Percentiles rank a stretch among this genome's conserved stretches.
These are phyloP conservation scores for Pestalotiopsis sp. DNA, from an alignment of 2,329 filamentous ascomycete species.

Conservation along the genomic window DNA sequence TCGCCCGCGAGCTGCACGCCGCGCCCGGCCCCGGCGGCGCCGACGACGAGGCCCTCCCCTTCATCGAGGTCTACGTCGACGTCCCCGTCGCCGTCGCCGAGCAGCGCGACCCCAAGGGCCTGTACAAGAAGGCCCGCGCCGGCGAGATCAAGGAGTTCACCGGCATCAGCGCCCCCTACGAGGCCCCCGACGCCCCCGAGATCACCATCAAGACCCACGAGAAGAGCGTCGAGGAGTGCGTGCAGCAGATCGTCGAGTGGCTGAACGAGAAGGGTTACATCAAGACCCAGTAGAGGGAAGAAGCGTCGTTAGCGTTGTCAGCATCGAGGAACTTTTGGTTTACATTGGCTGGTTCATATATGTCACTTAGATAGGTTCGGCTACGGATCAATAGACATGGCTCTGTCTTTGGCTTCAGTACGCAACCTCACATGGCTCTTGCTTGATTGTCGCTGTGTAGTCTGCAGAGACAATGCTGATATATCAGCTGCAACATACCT, in stretches of 20 bases:
- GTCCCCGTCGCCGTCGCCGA: constrained; percentile 90
- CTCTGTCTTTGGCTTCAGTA: neutral
- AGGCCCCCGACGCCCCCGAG: constrained; percentile 83
- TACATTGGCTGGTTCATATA: neutral
- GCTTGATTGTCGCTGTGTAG: no score
- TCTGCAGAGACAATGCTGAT: no score
- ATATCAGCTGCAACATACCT: neutral
- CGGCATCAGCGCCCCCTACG: constrained; percentile 92
- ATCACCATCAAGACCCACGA: constrained; percentile 84
- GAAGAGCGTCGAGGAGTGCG: constrained; percentile 85
- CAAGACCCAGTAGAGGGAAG: constrained; percentile 21
- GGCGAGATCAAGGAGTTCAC: constrained; percentile 98
- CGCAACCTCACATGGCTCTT: neutral
- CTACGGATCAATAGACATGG: constrained; percentile 2
- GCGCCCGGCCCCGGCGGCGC: constrained; percentile 60
- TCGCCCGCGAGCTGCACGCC: constrained; percentile 80
- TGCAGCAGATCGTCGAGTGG: constrained; percentile 81
- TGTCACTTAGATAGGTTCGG: neutral
- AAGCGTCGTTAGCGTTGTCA: neutral
- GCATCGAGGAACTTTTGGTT: neutral
- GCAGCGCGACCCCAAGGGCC: constrained; percentile 92
- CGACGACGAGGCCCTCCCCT: constrained; percentile 73
- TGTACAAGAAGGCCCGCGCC: constrained; percentile 95
- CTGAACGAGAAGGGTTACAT: constrained; percentile 70
- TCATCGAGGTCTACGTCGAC: constrained; percentile 93